These are phyloP conservation scores for Rhizopogon sp. DNA, from an alignment of 768 basidiomycete genomes.

Conservation along the genomic window DNA sequence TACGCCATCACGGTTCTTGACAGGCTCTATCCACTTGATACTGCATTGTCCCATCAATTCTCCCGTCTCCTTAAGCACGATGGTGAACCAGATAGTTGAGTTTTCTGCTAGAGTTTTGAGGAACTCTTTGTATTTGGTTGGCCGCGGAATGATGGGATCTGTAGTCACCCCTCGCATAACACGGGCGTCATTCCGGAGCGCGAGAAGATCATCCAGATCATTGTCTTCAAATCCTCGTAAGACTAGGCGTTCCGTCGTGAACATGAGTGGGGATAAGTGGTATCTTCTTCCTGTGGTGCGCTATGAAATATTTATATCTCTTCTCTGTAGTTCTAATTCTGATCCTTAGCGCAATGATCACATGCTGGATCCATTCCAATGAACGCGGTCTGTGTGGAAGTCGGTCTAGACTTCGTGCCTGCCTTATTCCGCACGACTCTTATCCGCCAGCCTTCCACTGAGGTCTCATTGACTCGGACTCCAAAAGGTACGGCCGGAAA, in stretches of 20 bases:
- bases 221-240: conserved; percentile 16
- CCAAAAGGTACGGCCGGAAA: too few species aligned
- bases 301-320: too few species aligned
- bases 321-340: too few species aligned
- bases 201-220: conserved; percentile 15
- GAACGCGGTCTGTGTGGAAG: too few species aligned
- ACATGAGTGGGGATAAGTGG: conserved; percentile 6
- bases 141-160: conserved; percentile 17
- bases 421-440: too few species aligned
- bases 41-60: conserved; percentile 17
- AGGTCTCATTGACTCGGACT: too few species aligned
- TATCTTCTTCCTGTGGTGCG: too few species aligned
- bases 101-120: conserved; percentile 8
- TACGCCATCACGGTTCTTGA: conserved; percentile 21
- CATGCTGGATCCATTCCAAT: too few species aligned
- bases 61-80: conserved; percentile 16
- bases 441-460: too few species aligned
- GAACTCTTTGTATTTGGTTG: conserved; percentile 9
- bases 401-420: too few species aligned
- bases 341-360: too few species aligned
- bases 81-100: conserved; percentile 14
- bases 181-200: conserved; percentile 16
- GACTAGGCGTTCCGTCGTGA: conserved; percentile 19
- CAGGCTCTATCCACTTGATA: conserved; percentile 9
- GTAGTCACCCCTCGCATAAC: conserved; percentile 13